Conservation (phyloP, 1,284 basidiomycete genomes). For the Rhodotorula sp. region DNA sequence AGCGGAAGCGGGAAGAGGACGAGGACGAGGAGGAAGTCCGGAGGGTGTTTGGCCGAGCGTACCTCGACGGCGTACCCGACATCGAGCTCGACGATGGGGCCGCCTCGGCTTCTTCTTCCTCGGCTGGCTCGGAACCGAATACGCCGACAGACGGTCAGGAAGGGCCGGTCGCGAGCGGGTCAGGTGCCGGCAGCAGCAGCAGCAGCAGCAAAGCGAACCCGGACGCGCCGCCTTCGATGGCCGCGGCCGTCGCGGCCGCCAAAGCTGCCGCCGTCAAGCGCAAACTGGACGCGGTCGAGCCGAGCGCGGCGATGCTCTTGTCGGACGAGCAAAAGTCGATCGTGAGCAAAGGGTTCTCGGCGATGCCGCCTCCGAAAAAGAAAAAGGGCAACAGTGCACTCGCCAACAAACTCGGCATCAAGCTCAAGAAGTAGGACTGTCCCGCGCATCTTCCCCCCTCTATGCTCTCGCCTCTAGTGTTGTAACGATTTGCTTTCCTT, state of each 20-base stretch:
- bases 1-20: conserved; percentile 65
- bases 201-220: conserved; percentile 26
- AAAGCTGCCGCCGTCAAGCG: conserved; percentile 57
- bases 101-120: conserved; percentile 19
- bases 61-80: conserved; percentile 47
- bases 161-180: conserved; percentile 41
- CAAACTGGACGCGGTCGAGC: conserved; percentile 47
- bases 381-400: conserved; percentile 42
- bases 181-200: conserved; percentile 44
- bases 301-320: conserved; percentile 58
- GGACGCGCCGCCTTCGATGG: conserved; percentile 64
- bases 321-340: conserved; percentile 69
- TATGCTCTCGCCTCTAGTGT: background rate
- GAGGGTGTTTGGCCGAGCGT: conserved; percentile 64
- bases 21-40: conserved; percentile 88
- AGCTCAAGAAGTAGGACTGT: conserved; percentile 27
- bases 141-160: conserved; percentile 36
- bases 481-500: background rate
- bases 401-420: conserved; percentile 41
- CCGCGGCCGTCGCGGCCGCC: conserved; percentile 60
- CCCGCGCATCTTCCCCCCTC: background rate
- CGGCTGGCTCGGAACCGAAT: conserved; percentile 20
- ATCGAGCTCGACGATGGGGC: conserved; percentile 44
- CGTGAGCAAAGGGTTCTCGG: conserved; percentile 48
- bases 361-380: conserved; percentile 40